phyloP scores from a whole-genome alignment of 805 yeast genomes.

The Wickerhamiella azyma region DNA sequence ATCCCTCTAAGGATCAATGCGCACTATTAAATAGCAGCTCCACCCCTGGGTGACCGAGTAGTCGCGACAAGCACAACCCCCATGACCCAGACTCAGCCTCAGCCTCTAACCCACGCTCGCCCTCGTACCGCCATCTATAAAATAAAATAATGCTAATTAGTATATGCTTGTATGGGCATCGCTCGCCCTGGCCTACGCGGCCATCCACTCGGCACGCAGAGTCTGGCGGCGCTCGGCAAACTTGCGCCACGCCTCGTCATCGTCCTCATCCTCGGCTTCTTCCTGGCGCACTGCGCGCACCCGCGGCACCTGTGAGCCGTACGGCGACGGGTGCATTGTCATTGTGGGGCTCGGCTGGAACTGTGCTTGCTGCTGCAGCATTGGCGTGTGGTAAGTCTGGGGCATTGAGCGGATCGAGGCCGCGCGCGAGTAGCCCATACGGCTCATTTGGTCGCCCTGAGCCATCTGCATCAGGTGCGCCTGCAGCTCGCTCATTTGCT shows the following conservation, averaged over 20 bases:
- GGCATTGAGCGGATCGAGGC: constrained; percentile 6
- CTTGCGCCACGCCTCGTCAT: constrained; percentile 16
- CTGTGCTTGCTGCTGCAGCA: neutral
- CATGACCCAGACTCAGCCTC: too few relatives aligned
- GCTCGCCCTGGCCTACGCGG: constrained; percentile 4
- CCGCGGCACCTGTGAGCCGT: constrained; percentile 8
- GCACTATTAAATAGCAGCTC: too few relatives aligned
- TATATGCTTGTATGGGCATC: neutral
- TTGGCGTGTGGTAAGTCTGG: neutral
- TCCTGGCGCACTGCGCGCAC: constrained; percentile 15
- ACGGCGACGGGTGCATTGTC: neutral
- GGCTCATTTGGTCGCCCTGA: neutral
- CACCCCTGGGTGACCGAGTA: too few relatives aligned
- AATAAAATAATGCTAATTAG: constrained; percentile 1
- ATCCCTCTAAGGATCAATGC: too few relatives aligned
- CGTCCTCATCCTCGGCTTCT: constrained; percentile 16
- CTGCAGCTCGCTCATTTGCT: constrained; percentile 25
- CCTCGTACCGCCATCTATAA: too few relatives aligned
- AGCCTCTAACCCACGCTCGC: too few relatives aligned
- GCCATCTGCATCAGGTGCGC: constrained; percentile 16
- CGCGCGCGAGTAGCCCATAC: constrained; percentile 3
- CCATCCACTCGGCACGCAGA: constrained; percentile 17
- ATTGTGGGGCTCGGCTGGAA: neutral
- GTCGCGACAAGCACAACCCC: too few relatives aligned
- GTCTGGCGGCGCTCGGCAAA: constrained; percentile 16